Percentiles rank a stretch among this genome's conserved stretches.
These are phyloP conservation scores for Theobroma cacao DNA, from an alignment of 345 rosid genomes.

Conservation along the genomic window DNA sequence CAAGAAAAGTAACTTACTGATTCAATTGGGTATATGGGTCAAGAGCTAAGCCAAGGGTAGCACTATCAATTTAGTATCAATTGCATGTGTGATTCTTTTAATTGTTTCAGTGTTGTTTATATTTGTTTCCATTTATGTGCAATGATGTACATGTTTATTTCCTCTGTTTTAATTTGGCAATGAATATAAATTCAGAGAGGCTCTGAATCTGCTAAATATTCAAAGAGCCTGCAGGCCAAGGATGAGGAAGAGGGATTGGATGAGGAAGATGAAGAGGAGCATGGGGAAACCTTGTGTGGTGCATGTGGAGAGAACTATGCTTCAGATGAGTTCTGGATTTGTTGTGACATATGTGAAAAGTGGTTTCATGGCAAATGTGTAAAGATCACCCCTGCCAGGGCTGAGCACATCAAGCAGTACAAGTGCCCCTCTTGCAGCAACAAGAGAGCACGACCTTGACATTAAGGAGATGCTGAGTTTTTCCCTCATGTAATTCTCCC, in stretches of 20 bases:
- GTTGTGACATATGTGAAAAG: conserved; percentile 76
- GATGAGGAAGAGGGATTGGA: conserved; percentile 52
- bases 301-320: conserved; percentile 81
- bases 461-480: not conserved
- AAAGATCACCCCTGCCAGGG: conserved; percentile 81
- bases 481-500: conserved; percentile 10
- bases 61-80: not conserved
- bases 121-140: not conserved
- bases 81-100: not conserved
- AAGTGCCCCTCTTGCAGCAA: conserved; percentile 86
- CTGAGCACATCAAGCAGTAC: conserved; percentile 84
- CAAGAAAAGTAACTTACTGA: not conserved
- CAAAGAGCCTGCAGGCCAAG: conserved; percentile 31
- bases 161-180: not conserved
- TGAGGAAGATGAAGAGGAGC: conserved; percentile 56
- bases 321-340: conserved; percentile 81
- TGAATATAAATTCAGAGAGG: conserved; percentile 42
- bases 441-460: conserved; percentile 71
- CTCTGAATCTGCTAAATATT: conserved; percentile 42
- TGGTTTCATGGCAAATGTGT: conserved; percentile 92
- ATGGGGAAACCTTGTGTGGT: conserved; percentile 72
- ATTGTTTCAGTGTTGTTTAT: conserved; percentile 1
- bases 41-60: not conserved
- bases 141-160: not conserved
- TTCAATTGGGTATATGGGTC: not conserved